These are phyloP conservation scores for Prosopis cineraria DNA, from an alignment of 306 rosid genomes.

Conservation along the genomic window DNA sequence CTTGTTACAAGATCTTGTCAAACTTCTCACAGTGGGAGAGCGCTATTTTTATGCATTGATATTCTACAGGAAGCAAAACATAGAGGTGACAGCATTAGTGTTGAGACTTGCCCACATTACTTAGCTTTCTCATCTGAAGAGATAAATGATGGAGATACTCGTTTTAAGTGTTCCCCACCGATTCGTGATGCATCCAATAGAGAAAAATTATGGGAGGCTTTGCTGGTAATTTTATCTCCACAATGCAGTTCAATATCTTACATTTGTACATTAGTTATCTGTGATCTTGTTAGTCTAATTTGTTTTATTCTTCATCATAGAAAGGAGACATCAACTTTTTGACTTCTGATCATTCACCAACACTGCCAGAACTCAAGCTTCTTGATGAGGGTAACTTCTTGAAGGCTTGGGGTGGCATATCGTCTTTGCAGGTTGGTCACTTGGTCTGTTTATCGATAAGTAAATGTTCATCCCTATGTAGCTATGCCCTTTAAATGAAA, in stretches of 20 bases:
- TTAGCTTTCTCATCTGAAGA: conserved; percentile 83
- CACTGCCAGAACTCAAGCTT: conserved; percentile 85
- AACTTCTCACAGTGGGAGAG: conserved; percentile 25
- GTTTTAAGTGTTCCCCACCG: conserved; percentile 94
- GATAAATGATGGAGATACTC: conserved; percentile 79
- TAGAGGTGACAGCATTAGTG: conserved; percentile 76
- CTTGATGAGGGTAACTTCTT: conserved; percentile 80
- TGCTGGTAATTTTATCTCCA: conserved; percentile 53
- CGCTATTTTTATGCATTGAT: conserved; percentile 28
- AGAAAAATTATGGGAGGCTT: conserved; percentile 82
- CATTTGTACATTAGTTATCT: background rate
- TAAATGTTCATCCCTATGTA: background rate
- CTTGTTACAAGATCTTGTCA: background rate
- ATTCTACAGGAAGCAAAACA: conserved; percentile 73
- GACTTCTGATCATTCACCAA: conserved; percentile 92
- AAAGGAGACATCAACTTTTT: conserved; percentile 82
- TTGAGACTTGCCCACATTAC: conserved; percentile 94
- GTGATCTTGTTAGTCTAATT: background rate
- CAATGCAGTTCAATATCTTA: background rate
- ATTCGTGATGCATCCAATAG: conserved; percentile 75
- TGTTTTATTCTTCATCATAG: conserved; percentile 46
- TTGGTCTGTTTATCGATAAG: conserved; percentile 12
- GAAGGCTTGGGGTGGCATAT: conserved; percentile 97
- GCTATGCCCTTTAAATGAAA: background rate
- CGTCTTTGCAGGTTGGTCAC: conserved; percentile 76